phyloP scores from a whole-genome alignment of 371 early-diverging fungal genomes.

The Lichtheimia hyalospora region DNA sequence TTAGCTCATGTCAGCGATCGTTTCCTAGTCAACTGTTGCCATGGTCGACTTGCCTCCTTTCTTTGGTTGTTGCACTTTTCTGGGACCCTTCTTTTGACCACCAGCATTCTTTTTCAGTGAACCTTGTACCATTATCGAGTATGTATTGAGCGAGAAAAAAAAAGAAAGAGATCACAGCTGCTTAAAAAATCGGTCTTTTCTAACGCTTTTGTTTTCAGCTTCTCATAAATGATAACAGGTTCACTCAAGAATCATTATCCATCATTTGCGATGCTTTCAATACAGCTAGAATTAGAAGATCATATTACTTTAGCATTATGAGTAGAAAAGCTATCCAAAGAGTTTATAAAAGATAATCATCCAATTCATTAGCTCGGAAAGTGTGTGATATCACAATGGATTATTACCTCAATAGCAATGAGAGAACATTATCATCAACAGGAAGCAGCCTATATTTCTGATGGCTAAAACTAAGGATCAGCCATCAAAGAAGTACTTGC shows the following conservation, averaged over 20 bases:
- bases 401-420: too few species aligned
- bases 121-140: slow-evolving; percentile 52
- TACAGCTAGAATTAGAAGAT: neutral
- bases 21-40: neutral
- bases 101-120: slow-evolving; percentile 43
- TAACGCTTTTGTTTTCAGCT: neutral
- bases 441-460: too few species aligned
- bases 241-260: neutral
- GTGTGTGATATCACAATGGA: too few species aligned
- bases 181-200: neutral
- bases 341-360: too few species aligned
- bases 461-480: too few species aligned
- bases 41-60: slow-evolving; percentile 47
- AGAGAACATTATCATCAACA: too few species aligned
- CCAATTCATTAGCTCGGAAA: too few species aligned
- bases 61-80: slow-evolving; percentile 54
- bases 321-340: too few species aligned
- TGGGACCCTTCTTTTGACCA: slow-evolving; percentile 43
- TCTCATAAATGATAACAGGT: neutral
- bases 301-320: too few species aligned
- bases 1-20: neutral
- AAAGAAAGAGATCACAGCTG: neutral
- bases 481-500: too few species aligned
- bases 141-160: neutral
- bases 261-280: neutral